A percentile compares a stretch with the other conserved stretches of the same genome.
These are phyloP conservation scores for Lepidium sativum DNA, from an alignment of 345 rosid species.

Conservation along the genomic window DNA sequence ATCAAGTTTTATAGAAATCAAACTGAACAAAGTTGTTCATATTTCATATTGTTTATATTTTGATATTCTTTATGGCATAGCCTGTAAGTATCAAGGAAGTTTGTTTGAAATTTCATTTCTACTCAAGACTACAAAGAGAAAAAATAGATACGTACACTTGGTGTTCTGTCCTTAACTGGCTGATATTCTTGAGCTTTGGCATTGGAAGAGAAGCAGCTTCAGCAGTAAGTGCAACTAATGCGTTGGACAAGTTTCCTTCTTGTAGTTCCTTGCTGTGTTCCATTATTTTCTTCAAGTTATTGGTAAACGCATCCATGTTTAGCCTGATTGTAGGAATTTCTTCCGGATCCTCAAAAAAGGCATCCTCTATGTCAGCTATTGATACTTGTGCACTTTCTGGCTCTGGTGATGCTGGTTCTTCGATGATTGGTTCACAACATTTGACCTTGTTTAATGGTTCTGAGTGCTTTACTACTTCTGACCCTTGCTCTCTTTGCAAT, in stretches of 20 bases:
- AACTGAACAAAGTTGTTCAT: not conserved
- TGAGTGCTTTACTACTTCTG: conserved; percentile 23
- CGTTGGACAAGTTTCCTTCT: conserved; percentile 60
- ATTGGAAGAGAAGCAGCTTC: conserved; percentile 76
- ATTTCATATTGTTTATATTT: not conserved
- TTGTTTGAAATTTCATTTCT: not conserved
- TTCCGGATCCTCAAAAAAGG: conserved; percentile 51
- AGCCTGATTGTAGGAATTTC: conserved; percentile 79
- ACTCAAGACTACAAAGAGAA: not conserved
- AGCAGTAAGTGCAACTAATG: conserved; percentile 69
- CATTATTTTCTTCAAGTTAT: conserved; percentile 56
- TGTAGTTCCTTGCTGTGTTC: conserved; percentile 62
- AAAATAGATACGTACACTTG: conserved; percentile 60
- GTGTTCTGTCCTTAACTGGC: conserved; percentile 84
- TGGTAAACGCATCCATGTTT: conserved; percentile 55
- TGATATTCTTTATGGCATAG: not conserved
- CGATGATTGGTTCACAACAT: conserved; percentile 66
- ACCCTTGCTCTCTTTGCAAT: conserved; percentile 21
- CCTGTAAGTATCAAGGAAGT: not conserved
- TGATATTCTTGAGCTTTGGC: conserved; percentile 77
- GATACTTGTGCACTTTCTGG: conserved; percentile 35
- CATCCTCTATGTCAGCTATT: conserved; percentile 65
- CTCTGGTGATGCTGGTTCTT: conserved; percentile 86
- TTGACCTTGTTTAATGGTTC: conserved; percentile 22
- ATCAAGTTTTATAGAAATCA: not conserved